Base-by-base conservation (phyloP, 352 stramenopile species). In the Pythium periplocum region DNA sequence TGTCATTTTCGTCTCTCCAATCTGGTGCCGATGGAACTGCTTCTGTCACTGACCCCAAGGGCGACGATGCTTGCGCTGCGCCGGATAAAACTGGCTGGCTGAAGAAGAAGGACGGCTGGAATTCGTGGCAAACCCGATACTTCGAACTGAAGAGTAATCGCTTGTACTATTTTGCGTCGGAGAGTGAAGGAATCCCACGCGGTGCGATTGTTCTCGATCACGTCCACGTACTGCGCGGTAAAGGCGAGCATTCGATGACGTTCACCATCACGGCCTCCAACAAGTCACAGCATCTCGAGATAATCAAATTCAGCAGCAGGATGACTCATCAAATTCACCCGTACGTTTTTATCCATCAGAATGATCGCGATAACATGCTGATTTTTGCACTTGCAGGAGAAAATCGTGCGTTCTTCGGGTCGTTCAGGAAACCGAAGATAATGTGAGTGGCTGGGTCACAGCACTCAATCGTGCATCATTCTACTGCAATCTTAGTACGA, bases 141-240 rank as follows among this genome's bases (percentile, higher is more conserved):
- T 93, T 90, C 49, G 82, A 93, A 56, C 71, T 90, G 34, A 89
- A 90, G 47, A 79, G 82, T 33, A 89, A 88, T 44, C 78, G 79
- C 0, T 46, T 93, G 26, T 93, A 87, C 58, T 93, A 90, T 60
- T 92, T 90, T 48, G 68, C 71, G 32, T 83, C 60, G 54, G 79
- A 90, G 51, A 84, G 64, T 12, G 82, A 89, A 54, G 82, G 82
- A 33, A 72, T 93, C 17, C 78, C 82, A 12, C 69, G 73, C 34
- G 82, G 78, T 10, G 82, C 78, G n/a, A 84, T 90, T 17, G 53
- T 90, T 1, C 42, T 92, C 32, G 78, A 90, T 45, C 73, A 90
- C 44, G 78, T 76, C 4, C 78, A 87, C 9, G 77, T 88, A 0
- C 59, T 87, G 2, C 73, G 75, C 1, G 82, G 75, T 17, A 76